Percentiles rank a stretch among this genome's conserved stretches.
Conservation (phyloP, 306 rosid genomes). For the Prunus davidiana region DNA sequence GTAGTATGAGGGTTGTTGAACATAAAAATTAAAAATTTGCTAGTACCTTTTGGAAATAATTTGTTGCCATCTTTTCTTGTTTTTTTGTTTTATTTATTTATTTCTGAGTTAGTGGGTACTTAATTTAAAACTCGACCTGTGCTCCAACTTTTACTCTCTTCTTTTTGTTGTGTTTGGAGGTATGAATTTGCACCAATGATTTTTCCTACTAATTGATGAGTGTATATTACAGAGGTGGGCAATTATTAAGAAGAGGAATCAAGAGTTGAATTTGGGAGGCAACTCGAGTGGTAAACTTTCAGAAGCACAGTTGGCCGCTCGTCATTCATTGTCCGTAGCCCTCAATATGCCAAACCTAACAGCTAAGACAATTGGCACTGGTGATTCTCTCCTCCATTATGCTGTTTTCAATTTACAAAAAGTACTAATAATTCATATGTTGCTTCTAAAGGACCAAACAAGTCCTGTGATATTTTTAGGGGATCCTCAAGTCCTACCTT, state of each 20-base stretch:
- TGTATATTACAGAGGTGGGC: constrained; percentile 72
- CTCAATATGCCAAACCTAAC: constrained; percentile 64
- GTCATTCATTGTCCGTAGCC: constrained; percentile 73
- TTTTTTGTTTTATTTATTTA: neutral
- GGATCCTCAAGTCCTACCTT: neutral
- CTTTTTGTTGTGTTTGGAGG: constrained; percentile 4
- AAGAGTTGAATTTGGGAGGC: constrained; percentile 38
- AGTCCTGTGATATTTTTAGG: neutral
- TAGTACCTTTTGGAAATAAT: neutral
- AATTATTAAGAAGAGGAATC: constrained; percentile 56
- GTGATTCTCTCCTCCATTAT: constrained; percentile 36
- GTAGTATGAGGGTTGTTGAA: neutral
- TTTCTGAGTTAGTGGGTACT: too few species aligned
- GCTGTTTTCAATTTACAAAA: neutral
- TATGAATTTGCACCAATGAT: constrained; percentile 12
- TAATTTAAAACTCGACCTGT: neutral
- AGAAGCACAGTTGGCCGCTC: constrained; percentile 79
- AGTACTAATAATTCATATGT: neutral
- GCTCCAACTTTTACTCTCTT: constrained; percentile 2
- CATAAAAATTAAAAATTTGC: neutral
- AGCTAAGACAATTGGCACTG: constrained; percentile 44
- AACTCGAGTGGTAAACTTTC: constrained; percentile 42
- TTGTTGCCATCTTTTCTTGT: neutral
- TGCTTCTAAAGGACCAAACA: neutral
- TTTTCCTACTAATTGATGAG: constrained; percentile 28